Conservation (phyloP, 1,284 basidiomycete species). For the Cutaneotrichosporon arboriforme region DNA sequence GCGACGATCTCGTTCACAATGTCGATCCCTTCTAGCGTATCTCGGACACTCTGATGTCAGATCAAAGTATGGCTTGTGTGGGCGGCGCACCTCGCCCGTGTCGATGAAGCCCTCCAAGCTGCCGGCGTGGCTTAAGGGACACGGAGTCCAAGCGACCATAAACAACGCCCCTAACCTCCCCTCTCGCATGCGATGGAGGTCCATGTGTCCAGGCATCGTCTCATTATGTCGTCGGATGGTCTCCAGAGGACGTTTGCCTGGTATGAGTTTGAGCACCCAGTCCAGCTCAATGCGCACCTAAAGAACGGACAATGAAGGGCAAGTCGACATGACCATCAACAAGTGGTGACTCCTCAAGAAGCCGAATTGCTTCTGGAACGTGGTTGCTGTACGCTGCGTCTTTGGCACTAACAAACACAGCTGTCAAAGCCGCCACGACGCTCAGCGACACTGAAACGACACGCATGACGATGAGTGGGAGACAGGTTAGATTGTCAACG, state of each 20-base stretch:
- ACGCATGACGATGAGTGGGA: no score
- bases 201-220: slow-evolving; percentile 60
- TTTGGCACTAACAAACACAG: no score
- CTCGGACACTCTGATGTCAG: slow-evolving; percentile 49
- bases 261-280: no score
- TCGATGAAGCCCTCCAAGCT: not conserved
- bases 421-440: no score
- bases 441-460: no score
- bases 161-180: slow-evolving; percentile 78
- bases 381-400: no score
- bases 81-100: not conserved
- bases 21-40: slow-evolving; percentile 83
- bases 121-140: slow-evolving; percentile 30
- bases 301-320: slow-evolving; percentile 13
- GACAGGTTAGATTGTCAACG: no score
- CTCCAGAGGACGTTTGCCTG: slow-evolving; percentile 2
- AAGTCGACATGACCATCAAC: slow-evolving; percentile 25
- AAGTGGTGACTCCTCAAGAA: slow-evolving; percentile 10
- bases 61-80: no score
- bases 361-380: not conserved
- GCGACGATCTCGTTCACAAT: slow-evolving; percentile 64
- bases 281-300: no score
- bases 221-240: not conserved
- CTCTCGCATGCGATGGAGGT: slow-evolving; percentile 65
- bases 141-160: slow-evolving; percentile 65